Evolutionary conservation across 2,329 filamentous ascomycete species (phyloP).

Genomic region (Blastomyces silverae): DNA sequence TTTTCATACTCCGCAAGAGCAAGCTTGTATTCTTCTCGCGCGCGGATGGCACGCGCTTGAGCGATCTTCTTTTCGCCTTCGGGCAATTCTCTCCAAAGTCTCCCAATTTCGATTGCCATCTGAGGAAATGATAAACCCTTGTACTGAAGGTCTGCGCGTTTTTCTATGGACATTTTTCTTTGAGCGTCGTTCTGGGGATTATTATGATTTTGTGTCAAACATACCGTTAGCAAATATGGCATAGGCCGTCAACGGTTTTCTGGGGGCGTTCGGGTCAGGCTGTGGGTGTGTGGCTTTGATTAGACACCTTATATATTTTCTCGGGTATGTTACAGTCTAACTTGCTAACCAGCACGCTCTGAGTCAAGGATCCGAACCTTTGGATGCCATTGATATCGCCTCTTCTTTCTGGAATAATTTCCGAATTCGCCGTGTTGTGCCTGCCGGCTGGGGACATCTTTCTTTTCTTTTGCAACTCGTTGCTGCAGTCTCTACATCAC

Average conservation of each 20-base stretch:
- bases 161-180: conserved; percentile 12
- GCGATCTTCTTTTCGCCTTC: conserved; percentile 15
- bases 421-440: not conserved
- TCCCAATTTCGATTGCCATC: conserved; percentile 18
- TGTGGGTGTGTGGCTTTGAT: not conserved
- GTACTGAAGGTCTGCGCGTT: conserved; percentile 15
- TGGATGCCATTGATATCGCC: conserved; percentile 17
- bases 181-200: not conserved
- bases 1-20: conserved; percentile 14
- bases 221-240: conserved; percentile 17
- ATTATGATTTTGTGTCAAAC: not conserved
- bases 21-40: conserved; percentile 15
- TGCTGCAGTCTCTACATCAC: conserved; percentile 14
- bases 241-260: conserved; percentile 17
- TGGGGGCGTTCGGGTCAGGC: conserved; percentile 17
- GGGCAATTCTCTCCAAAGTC: conserved; percentile 16
- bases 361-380: conserved; percentile 14
- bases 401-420: conserved; percentile 12
- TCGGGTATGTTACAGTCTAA: not conserved
- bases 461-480: conserved; percentile 16
- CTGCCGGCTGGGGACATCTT: not conserved
- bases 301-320: conserved; percentile 4
- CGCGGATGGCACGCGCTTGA: conserved; percentile 11
- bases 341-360: conserved; percentile 3
- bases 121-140: conserved; percentile 15